These are phyloP conservation scores for Fonsecaea pugnacius DNA, from an alignment of 2,329 filamentous ascomycete genomes.

Conservation along the genomic window DNA sequence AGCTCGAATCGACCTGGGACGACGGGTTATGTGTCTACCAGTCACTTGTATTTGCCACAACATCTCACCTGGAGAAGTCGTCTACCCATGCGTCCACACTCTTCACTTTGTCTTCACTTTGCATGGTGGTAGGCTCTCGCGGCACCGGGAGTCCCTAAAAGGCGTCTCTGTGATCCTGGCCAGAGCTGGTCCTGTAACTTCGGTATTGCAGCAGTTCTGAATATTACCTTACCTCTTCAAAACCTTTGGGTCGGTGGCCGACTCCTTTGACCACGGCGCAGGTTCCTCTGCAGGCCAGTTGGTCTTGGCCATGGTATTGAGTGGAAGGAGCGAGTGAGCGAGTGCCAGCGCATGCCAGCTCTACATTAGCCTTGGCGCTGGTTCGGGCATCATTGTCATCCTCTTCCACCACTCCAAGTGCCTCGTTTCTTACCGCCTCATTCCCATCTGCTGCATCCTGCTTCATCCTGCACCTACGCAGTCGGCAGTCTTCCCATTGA, in stretches of 20 bases:
- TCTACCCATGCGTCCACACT: background rate
- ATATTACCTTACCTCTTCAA: constrained; percentile 22
- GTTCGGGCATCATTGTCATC: constrained; percentile 24
- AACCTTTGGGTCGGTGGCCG: background rate
- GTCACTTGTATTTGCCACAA: background rate
- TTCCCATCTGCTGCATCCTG: constrained; percentile 5
- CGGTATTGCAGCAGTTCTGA: constrained; percentile 21
- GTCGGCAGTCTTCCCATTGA: constrained; percentile 21
- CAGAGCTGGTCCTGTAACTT: constrained; percentile 7
- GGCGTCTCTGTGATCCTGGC: background rate
- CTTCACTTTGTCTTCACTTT: background rate
- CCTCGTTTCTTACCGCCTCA: constrained; percentile 19
- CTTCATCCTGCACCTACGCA: constrained; percentile 1
- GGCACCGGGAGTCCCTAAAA: background rate
- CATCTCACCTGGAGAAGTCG: background rate
- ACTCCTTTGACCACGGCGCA: background rate
- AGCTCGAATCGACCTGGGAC: constrained; percentile 3
- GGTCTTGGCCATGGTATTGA: constrained; percentile 1
- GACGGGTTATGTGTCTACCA: background rate
- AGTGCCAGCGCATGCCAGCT: constrained; percentile 28
- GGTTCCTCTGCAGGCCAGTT: background rate
- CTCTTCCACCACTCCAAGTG: constrained; percentile 22
- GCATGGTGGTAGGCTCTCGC: background rate
- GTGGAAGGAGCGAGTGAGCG: constrained; percentile 18
- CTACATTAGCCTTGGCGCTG: constrained; percentile 24